Evolutionary conservation across 805 yeast species (phyloP).

Genomic region (Debaryomyces hansenii): DNA sequence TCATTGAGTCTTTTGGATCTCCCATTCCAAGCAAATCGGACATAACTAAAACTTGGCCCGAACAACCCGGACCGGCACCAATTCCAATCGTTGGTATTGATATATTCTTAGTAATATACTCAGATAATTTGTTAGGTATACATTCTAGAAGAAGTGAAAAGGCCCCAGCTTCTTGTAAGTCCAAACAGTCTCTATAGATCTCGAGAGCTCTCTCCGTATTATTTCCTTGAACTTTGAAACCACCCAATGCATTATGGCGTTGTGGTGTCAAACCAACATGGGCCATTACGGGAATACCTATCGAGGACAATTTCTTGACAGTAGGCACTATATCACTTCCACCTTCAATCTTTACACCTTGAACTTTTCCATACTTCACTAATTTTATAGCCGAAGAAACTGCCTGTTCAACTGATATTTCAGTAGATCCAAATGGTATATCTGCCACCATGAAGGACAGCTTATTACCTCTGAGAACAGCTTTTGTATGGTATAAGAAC

Average conservation of each 20-base stretch:
- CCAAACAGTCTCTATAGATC: conserved; percentile 65
- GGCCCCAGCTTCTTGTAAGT: conserved; percentile 74
- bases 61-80: conserved; percentile 84
- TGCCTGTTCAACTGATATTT: conserved; percentile 62
- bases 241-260: conserved; percentile 73
- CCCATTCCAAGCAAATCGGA: conserved; percentile 81
- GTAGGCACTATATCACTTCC: conserved; percentile 58
- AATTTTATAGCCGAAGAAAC: conserved; percentile 54
- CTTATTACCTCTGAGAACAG: conserved; percentile 72
- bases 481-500: conserved; percentile 70
- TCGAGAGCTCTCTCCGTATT: conserved; percentile 51
- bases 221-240: conserved; percentile 85
- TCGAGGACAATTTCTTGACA: conserved; percentile 52
- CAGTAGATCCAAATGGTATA: conserved; percentile 87
- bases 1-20: conserved; percentile 44
- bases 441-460: conserved; percentile 76
- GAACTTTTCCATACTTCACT: conserved; percentile 55
- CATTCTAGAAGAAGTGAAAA: conserved; percentile 80
- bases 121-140: conserved; percentile 73
- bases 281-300: conserved; percentile 88
- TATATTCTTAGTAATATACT: conserved; percentile 58
- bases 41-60: conserved; percentile 90
- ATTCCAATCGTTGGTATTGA: conserved; percentile 88
- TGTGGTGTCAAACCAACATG: conserved; percentile 95
- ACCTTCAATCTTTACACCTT: conserved; percentile 86